Evolutionary conservation across 78 protist genomes (phyloP).

Genomic region (Trichosphaerium sp.): DNA sequence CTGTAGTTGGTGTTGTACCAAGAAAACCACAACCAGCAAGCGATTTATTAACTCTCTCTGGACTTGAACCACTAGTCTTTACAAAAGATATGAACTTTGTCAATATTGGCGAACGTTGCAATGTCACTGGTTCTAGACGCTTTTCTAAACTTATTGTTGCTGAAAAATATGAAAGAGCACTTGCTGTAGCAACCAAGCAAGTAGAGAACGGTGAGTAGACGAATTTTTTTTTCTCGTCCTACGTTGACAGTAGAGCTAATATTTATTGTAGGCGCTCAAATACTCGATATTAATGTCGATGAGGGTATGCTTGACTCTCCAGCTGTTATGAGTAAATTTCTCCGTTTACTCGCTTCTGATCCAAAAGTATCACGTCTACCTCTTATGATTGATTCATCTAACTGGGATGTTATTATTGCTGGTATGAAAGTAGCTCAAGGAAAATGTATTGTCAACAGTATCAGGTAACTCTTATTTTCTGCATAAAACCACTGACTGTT

Average conservation of each 20-base stretch:
- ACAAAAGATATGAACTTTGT: slow-evolving; percentile 62
- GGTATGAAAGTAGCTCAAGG: slow-evolving; percentile 92
- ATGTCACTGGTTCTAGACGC: slow-evolving; percentile 91
- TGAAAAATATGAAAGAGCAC: slow-evolving; percentile 66
- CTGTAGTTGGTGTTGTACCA: no score
- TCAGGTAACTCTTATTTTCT: slow-evolving; percentile 13
- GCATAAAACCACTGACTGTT: no score
- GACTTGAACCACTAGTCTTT: slow-evolving; percentile 71
- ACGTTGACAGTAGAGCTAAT: slow-evolving; percentile 64
- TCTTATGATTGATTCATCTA: slow-evolving; percentile 92
- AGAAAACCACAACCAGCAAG: background rate
- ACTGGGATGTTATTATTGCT: slow-evolving; percentile 81
- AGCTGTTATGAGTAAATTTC: slow-evolving; percentile 72
- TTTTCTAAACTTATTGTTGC: slow-evolving; percentile 76
- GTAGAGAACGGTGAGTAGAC: slow-evolving; percentile 75
- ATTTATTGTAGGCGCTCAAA: slow-evolving; percentile 91
- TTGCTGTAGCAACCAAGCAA: slow-evolving; percentile 69
- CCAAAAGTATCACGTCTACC: slow-evolving; percentile 93
- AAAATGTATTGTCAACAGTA: slow-evolving; percentile 89
- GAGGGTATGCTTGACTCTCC: slow-evolving; percentile 94
- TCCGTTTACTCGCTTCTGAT: slow-evolving; percentile 80
- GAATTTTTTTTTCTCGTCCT: background rate
- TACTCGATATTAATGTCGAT: slow-evolving; percentile 95
- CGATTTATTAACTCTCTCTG: slow-evolving; percentile 45
- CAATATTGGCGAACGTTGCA: slow-evolving; percentile 99